These are phyloP conservation scores for Setaria viridis DNA, from an alignment of 202 grass and related monocot genomes.

Conservation along the genomic window DNA sequence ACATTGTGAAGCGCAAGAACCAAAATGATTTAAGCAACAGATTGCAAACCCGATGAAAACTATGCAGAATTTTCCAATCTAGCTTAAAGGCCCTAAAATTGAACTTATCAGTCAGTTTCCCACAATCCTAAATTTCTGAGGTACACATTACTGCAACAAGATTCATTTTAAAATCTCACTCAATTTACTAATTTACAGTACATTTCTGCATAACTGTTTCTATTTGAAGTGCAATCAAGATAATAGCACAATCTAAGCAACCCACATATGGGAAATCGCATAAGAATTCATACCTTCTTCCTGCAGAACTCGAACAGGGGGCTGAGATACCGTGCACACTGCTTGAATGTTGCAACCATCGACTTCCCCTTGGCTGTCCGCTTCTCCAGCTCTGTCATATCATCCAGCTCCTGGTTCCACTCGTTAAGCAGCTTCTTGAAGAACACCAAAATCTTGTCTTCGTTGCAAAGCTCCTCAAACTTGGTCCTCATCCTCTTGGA, in stretches of 20 bases:
- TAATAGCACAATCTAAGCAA: constrained; percentile 24
- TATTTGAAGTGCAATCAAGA: neutral
- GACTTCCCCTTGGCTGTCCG: constrained; percentile 86
- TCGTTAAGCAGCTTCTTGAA: constrained; percentile 91
- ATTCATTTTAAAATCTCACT: constrained; percentile 20
- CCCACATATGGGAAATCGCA: neutral
- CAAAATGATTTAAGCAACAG: neutral
- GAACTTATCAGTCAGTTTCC: neutral
- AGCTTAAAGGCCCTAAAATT: constrained; percentile 7
- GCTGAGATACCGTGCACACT: constrained; percentile 91
- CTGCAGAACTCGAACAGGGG: constrained; percentile 98
- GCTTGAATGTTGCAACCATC: constrained; percentile 93
- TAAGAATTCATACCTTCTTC: constrained; percentile 71
- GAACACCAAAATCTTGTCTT: constrained; percentile 98
- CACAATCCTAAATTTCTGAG: neutral
- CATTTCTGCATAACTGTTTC: neutral
- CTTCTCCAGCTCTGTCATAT: constrained; percentile 83
- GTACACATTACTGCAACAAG: neutral
- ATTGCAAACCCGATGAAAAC: neutral
- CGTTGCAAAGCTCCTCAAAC: constrained; percentile 84
- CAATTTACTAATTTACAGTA: neutral
- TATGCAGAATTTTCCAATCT: constrained; percentile 1
- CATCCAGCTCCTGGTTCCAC: constrained; percentile 94
- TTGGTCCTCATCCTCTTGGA: constrained; percentile 78
- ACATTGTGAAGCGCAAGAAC: neutral